Conservation (phyloP, 352 stramenopile genomes). For the Poterioochromonas sp. region DNA sequence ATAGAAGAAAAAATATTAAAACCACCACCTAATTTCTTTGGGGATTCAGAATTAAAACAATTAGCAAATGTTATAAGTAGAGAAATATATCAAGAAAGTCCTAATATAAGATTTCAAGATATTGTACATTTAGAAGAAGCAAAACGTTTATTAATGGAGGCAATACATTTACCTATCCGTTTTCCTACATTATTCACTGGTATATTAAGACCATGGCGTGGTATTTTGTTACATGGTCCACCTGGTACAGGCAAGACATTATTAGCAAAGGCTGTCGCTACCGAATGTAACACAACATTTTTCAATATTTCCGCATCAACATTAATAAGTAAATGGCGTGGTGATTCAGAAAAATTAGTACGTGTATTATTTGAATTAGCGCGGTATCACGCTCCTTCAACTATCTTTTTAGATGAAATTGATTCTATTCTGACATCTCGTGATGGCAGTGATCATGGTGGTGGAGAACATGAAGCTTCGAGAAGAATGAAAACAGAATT, state of each 20-base stretch:
- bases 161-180: conserved; percentile 84
- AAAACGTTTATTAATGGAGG: conserved; percentile 83
- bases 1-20: conserved; percentile 58
- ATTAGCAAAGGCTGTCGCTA: conserved; percentile 84
- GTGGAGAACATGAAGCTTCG: conserved; percentile 47
- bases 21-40: conserved; percentile 67
- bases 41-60: conserved; percentile 67
- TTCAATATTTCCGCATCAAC: conserved; percentile 46
- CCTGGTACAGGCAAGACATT: conserved; percentile 80
- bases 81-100: conserved; percentile 82
- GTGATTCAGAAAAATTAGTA: conserved; percentile 78
- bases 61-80: conserved; percentile 73
- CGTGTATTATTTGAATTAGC: conserved; percentile 92
- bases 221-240: conserved; percentile 51
- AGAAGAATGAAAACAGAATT: conserved; percentile 90
- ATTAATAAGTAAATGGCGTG: conserved; percentile 48
- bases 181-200: conserved; percentile 86
- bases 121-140: conserved; percentile 76
- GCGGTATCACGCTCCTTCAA: conserved; percentile 86
- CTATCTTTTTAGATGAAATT: conserved; percentile 98
- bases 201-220: conserved; percentile 73
- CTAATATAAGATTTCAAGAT: conserved; percentile 59
- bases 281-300: conserved; percentile 29
- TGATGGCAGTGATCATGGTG: conserved; percentile 47
- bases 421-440: conserved; percentile 84